phyloP scores from a whole-genome alignment of 139 green algal species.

The Raphidocelis subcapitata region DNA sequence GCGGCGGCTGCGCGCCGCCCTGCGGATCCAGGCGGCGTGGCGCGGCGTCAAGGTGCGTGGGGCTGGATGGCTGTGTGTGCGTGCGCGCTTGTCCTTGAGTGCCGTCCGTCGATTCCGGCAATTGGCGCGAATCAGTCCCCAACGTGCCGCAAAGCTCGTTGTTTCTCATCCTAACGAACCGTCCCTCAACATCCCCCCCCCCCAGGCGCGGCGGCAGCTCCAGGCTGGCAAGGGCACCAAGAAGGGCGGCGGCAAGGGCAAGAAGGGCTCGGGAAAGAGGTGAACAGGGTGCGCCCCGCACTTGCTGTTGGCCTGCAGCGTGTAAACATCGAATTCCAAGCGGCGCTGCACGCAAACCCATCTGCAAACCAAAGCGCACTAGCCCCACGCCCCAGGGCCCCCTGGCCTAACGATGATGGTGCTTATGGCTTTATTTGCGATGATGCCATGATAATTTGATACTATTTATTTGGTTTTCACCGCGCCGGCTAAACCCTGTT shows the following conservation, averaged over 20 bases:
- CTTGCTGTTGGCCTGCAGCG: background rate
- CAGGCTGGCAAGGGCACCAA: slow-evolving; percentile 14
- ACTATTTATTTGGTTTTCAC: too few species aligned
- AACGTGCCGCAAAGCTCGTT: too few species aligned
- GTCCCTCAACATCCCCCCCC: background rate
- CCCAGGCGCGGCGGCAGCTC: slow-evolving; percentile 1
- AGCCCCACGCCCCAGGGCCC: too few species aligned
- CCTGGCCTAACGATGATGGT: too few species aligned
- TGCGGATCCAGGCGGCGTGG: slow-evolving; percentile 36
- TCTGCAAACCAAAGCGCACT: background rate
- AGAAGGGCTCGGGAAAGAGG: background rate
- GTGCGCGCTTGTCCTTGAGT: background rate
- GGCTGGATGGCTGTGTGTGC: background rate
- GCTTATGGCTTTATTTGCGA: too few species aligned
- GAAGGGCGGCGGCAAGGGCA: slow-evolving; percentile 10
- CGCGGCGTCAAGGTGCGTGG: slow-evolving; percentile 26
- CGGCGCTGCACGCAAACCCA: background rate
- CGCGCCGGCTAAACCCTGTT: too few species aligned
- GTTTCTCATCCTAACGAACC: slow-evolving; percentile 4
- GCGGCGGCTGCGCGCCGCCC: slow-evolving; percentile 5
- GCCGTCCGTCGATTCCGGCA: background rate
- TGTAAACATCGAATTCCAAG: too few species aligned
- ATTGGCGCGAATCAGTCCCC: too few species aligned
- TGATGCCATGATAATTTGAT: too few species aligned
- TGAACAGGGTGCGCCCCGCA: background rate